Conservation (phyloP, 306 rosid genomes). For the Cucumis cinereus region DNA sequence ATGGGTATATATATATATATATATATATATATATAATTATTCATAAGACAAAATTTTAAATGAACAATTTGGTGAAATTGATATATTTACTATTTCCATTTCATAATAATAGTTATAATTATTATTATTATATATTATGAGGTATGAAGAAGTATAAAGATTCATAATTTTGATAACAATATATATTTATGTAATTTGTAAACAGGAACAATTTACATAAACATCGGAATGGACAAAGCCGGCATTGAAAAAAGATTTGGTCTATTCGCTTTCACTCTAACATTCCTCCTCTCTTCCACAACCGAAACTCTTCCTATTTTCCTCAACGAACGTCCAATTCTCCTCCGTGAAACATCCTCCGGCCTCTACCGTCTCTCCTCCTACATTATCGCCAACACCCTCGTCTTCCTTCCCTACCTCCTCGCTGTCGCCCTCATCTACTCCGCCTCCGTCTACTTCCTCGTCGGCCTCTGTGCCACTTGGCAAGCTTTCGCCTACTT, state of each 20-base stretch:
- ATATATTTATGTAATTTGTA: not conserved
- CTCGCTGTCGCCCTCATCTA: constrained; percentile 53
- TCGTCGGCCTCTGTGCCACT: constrained; percentile 71
- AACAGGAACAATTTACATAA: constrained; percentile 54
- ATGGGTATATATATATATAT: no score
- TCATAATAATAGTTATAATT: no score
- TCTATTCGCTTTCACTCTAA: constrained; percentile 77
- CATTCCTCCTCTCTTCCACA: constrained; percentile 75
- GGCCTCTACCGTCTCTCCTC: constrained; percentile 83
- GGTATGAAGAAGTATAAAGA: no score
- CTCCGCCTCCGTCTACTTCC: constrained; percentile 71
- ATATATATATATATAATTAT: no score
- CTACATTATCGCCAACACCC: constrained; percentile 76
- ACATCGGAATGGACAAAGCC: constrained; percentile 56
- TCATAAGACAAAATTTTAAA: no score
- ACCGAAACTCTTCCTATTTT: constrained; percentile 87
- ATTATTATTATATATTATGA: no score
- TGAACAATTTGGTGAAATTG: no score
- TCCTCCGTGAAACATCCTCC: constrained; percentile 73
- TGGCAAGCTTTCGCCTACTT: constrained; percentile 77
- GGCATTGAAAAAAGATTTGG: constrained; percentile 85
- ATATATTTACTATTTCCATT: no score
- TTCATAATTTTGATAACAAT: no score
- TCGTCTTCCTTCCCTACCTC: constrained; percentile 83
- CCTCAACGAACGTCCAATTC: constrained; percentile 74